Base-by-base conservation (phyloP, 805 yeast genomes). In the Barnettozyma pratensis region DNA sequence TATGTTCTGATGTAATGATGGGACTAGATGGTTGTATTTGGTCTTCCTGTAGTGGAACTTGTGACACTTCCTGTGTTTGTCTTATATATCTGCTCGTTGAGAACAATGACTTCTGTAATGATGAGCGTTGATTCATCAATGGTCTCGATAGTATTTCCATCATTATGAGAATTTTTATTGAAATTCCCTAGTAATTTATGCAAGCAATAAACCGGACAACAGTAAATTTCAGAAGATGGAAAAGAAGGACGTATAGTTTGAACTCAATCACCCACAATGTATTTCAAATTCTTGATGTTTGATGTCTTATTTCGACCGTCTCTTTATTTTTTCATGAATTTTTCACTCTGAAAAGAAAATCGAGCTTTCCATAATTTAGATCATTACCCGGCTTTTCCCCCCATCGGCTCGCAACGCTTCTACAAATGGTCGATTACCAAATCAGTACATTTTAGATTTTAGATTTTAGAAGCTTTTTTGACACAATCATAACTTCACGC, bases 141-240 rank as follows among this genome's bases (percentile, higher is more conserved):
- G 45, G 38, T 48, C 43, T 48, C 12, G 44, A 42, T 25, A 48
- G 45, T 29, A 37, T n/a, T 31, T 47, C 45, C 47, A 47, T 38
- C 29, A 34, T 42, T 28, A 14, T 25, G 2, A 11, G 9, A 4
- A 7, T 8, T 5, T 7, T 6, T 42, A 6, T 25, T 11, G 11
- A 25, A n/a, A 29, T 19, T 19, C 19, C 19, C 19, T 3, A 19
- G 19, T 19, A 19, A 19, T 19, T 19, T 19, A 19, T 19, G 19
- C 19, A 19, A 19, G 19, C 19, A 19, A 19, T 19, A 19, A 19
- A 19, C 19, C 19, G 19, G 19, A 19, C 19, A 19, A 19, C 3
- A 19, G 19, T 19, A 19, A 19, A 19, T 19, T 19, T 19, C 3
- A 19, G 19, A 19, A 19, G 19, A 19, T 19, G 19, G 19, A 19